Percentiles rank a stretch among this genome's conserved stretches.
Evolutionary conservation across 2,329 filamentous ascomycete genomes (phyloP).

Genomic region (Botryotinia globosa): DNA sequence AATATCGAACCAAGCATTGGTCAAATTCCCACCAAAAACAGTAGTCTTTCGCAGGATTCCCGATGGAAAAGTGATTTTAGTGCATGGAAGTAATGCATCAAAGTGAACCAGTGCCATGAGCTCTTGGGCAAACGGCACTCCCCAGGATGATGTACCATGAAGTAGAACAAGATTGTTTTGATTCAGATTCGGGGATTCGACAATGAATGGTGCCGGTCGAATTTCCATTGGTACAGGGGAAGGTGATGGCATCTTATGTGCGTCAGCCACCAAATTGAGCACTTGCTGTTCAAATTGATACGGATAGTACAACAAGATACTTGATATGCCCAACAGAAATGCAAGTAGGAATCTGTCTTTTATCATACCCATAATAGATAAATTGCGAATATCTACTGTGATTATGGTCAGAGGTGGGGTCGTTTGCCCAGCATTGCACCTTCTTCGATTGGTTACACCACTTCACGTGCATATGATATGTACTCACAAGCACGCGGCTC

Average conservation of each 20-base stretch:
- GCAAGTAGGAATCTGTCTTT: background rate
- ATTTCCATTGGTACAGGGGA: background rate
- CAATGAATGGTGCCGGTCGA: conserved; percentile 25
- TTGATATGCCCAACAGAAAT: background rate
- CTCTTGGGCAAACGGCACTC: conserved; percentile 39
- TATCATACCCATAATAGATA: background rate
- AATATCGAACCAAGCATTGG: conserved; percentile 36
- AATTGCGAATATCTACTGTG: background rate
- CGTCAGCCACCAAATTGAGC: background rate
- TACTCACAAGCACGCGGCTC: background rate
- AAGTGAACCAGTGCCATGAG: conserved; percentile 40
- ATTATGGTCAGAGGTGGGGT: background rate
- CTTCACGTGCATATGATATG: background rate
- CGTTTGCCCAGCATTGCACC: background rate
- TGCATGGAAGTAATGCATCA: conserved; percentile 28
- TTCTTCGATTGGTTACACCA: background rate
- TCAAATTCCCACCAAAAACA: conserved; percentile 27
- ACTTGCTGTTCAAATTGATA: background rate
- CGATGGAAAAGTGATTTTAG: conserved; percentile 31
- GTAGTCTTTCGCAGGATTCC: conserved; percentile 24
- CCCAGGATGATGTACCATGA: conserved; percentile 43
- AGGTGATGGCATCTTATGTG: background rate
- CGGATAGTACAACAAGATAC: background rate
- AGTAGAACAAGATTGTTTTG: conserved; percentile 41
- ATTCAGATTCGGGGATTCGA: conserved; percentile 36